Evolutionary conservation across 371 early-diverging fungal genomes (phyloP).

Genomic region (Dinochytrium kinnereticum): DNA sequence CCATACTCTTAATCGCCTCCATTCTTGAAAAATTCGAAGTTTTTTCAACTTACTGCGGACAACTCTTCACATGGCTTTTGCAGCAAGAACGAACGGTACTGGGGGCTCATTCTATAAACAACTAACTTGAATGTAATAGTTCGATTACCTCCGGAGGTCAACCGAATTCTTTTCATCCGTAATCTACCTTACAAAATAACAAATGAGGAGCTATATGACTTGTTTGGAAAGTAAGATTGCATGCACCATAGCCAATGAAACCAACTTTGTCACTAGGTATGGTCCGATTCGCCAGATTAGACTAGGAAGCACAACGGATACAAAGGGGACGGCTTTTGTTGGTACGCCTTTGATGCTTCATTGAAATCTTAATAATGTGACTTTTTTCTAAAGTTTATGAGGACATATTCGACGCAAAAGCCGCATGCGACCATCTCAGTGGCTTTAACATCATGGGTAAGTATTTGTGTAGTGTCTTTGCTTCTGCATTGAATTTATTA

Average conservation of each 20-base stretch:
- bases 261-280: constrained; percentile 45
- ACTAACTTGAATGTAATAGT: too few species aligned
- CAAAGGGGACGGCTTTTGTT: constrained; percentile 94
- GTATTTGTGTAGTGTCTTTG: neutral
- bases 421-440: constrained; percentile 92
- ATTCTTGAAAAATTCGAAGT: constrained; percentile 6
- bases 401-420: constrained; percentile 96
- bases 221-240: constrained; percentile 84
- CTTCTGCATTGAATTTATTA: too few species aligned
- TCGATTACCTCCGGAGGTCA: constrained; percentile 92
- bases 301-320: constrained; percentile 84
- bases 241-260: neutral
- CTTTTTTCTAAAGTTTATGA: constrained; percentile 68
- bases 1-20: neutral
- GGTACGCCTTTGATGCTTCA: constrained; percentile 42
- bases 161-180: constrained; percentile 86
- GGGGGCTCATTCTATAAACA: too few species aligned
- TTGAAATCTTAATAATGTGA: neutral
- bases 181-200: constrained; percentile 96
- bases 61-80: constrained; percentile 14
- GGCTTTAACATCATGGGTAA: constrained; percentile 91
- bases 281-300: constrained; percentile 95
- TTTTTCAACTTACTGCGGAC: neutral
- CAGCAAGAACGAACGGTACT: constrained; percentile 13
- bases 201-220: constrained; percentile 92